A percentile compares a stretch with the other conserved stretches of the same genome.
Conservation (phyloP, 768 basidiomycete genomes). For the Auricularia sp. region DNA sequence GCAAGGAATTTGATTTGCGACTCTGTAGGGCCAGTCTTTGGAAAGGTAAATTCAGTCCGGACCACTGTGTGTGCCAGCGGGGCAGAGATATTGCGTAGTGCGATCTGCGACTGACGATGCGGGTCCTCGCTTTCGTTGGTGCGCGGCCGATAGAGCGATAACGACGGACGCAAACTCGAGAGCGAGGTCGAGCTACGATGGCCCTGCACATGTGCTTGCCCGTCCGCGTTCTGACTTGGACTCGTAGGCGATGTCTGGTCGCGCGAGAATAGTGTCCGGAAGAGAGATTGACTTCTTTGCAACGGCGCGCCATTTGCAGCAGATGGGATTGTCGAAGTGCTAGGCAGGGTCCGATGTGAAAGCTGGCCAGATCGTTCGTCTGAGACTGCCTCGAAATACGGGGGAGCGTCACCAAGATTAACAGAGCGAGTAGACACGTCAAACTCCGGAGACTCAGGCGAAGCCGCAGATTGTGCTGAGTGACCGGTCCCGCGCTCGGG, state of each 20-base stretch:
- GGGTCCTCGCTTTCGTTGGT: neutral
- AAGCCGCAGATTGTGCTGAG: neutral
- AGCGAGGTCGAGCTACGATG: neutral
- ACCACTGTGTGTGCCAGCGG: conserved; percentile 66
- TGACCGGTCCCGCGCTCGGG: neutral
- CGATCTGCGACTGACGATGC: conserved; percentile 1
- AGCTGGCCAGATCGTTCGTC: conserved; percentile 8
- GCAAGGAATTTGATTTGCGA: conserved; percentile 60
- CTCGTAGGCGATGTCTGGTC: neutral
- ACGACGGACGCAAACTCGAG: neutral
- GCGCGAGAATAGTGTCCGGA: neutral
- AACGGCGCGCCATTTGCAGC: neutral
- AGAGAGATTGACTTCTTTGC: neutral
- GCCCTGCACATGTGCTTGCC: neutral
- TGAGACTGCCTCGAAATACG: conserved; percentile 50
- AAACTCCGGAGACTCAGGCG: neutral
- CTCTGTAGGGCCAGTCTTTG: conserved; percentile 46
- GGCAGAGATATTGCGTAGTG: conserved; percentile 40
- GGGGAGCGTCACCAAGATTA: conserved; percentile 52
- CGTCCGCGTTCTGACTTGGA: neutral
- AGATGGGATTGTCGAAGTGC: neutral
- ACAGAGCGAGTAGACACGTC: neutral
- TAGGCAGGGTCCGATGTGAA: neutral
- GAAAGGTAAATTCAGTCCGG: conserved; percentile 64
- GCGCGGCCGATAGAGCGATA: neutral